phyloP scores from a whole-genome alignment of 495 filamentous ascomycete species.

The Pyrenula massariospora region DNA sequence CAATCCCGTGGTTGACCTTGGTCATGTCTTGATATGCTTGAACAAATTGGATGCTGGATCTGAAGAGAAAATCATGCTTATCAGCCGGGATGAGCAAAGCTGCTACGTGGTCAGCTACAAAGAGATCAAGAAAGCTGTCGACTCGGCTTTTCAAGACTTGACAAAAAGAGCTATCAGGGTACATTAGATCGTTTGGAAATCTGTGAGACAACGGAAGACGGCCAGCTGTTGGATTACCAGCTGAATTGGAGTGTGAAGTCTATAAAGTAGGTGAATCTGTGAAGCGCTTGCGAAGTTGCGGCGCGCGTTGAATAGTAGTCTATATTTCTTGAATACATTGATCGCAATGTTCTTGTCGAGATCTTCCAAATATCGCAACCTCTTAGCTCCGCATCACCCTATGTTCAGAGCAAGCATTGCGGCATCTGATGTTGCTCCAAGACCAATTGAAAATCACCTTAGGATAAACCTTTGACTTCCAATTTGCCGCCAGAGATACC shows the following conservation, averaged over 20 bases:
- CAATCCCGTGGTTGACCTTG: slow-evolving; percentile 69
- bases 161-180: slow-evolving; percentile 41
- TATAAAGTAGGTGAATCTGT: background rate
- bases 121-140: slow-evolving; percentile 70
- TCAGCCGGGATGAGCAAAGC: slow-evolving; percentile 82
- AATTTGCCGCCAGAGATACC: no score
- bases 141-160: slow-evolving; percentile 70
- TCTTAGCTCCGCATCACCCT: no score
- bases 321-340: background rate
- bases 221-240: background rate
- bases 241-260: background rate
- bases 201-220: background rate
- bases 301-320: background rate
- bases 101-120: slow-evolving; percentile 77
- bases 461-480: no score
- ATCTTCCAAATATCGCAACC: no score
- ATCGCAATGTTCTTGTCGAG: no score
- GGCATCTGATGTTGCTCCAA: no score
- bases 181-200: slow-evolving; percentile 15
- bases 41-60: slow-evolving; percentile 87
- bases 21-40: slow-evolving; percentile 69
- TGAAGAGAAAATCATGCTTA: slow-evolving; percentile 74
- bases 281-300: no score
- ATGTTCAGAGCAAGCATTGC: no score
- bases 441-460: no score